Evolutionary conservation across 1,139 yeast species (phyloP).

Genomic region (Blastobotrys niveus): DNA sequence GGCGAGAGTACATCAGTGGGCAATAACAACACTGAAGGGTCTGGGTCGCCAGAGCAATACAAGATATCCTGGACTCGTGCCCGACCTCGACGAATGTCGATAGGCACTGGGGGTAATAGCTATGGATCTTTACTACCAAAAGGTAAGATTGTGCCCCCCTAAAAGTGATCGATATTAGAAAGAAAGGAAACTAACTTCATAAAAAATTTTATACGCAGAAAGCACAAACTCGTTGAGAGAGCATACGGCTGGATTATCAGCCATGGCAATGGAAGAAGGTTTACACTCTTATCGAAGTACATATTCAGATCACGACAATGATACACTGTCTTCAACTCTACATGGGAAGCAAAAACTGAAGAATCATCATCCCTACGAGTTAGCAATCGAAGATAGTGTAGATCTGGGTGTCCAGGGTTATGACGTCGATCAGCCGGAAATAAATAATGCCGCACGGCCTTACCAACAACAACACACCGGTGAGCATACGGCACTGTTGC

Average conservation of each 20-base stretch:
- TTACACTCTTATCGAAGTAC: slow-evolving; percentile 15
- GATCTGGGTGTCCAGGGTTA: too few species aligned
- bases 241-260: slow-evolving; percentile 59
- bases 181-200: neutral
- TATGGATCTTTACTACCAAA: slow-evolving; percentile 7
- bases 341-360: too few species aligned
- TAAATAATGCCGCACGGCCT: too few species aligned
- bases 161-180: neutral
- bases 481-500: too few species aligned
- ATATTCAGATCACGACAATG: slow-evolving; percentile 2
- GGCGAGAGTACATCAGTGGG: too few species aligned
- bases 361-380: too few species aligned
- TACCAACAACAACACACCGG: too few species aligned
- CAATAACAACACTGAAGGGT: too few species aligned
- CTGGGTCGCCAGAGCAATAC: neutral
- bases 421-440: too few species aligned
- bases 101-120: slow-evolving; percentile 2
- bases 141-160: neutral
- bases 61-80: neutral
- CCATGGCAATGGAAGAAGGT: slow-evolving; percentile 48
- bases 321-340: too few species aligned
- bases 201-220: neutral
- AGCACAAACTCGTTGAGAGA: slow-evolving; percentile 45
- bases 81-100: slow-evolving; percentile 9
- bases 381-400: too few species aligned